A percentile compares a stretch with the other conserved stretches of the same genome.
These are phyloP conservation scores for Dendrobium catenatum DNA, from an alignment of 106 monocot species.

Conservation along the genomic window DNA sequence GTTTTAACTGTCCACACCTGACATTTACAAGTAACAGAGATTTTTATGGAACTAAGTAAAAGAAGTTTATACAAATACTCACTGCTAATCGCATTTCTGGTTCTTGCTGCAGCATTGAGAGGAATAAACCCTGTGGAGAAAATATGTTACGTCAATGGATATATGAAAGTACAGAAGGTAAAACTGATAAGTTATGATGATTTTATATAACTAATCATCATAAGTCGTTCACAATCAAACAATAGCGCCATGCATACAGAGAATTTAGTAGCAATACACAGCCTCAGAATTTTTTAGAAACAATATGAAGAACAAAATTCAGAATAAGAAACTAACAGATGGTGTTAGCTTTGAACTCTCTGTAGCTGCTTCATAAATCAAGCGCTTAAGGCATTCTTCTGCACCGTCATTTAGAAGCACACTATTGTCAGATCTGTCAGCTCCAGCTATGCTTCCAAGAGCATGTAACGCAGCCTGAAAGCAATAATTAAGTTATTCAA, in stretches of 20 bases:
- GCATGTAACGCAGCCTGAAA: conserved; percentile 81
- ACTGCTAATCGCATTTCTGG: conserved; percentile 84
- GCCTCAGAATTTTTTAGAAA: not conserved
- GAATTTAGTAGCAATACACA: not conserved
- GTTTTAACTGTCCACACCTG: not conserved
- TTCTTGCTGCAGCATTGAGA: conserved; percentile 70
- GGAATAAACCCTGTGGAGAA: conserved; percentile 66
- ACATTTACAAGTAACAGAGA: not conserved
- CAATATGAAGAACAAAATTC: not conserved
- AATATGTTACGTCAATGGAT: not conserved
- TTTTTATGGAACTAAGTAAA: not conserved
- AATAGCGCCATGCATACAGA: not conserved
- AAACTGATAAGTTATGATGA: not conserved
- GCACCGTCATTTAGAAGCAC: conserved; percentile 45
- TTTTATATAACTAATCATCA: not conserved
- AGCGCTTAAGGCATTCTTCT: conserved; percentile 51
- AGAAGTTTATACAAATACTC: conserved; percentile 18
- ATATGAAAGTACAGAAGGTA: not conserved
- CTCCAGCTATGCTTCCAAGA: conserved; percentile 81
- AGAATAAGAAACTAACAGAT: conserved; percentile 54
- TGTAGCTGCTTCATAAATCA: conserved; percentile 64
- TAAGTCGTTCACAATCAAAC: not conserved
- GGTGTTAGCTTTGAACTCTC: conserved; percentile 66
- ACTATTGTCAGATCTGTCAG: conserved; percentile 38
- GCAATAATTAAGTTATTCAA: not conserved